Evolutionary conservation across 1,284 basidiomycete species (phyloP), one percentile per base, ranked within the genome.

Genomic region (Apiotrichum domesticum): DNA sequence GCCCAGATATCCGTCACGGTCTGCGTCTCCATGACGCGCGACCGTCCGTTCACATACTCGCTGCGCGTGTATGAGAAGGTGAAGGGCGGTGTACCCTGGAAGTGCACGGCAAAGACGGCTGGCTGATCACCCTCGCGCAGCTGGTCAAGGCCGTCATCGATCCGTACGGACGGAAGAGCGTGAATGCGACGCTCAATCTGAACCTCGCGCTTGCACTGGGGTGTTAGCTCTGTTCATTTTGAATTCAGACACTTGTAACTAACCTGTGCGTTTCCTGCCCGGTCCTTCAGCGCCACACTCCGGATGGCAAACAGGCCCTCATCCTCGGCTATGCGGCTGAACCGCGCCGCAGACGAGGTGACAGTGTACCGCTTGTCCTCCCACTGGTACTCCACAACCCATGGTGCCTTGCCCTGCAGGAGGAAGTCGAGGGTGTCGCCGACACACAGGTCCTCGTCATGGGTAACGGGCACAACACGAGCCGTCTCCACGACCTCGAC

Each of bases 401-500:
- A 98, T 2, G 95, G 94, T n/a, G 94, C 86, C 47, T 85, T 89
- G 52, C 95, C 95, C 76, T 97, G 92, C 15, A 98, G 80, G 68
- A 94, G 85, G 80, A 95, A 98, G 63, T 92, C 90, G 9, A 90
- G 82, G 49, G 84, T 81, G 66, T 98, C 94, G 33, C 94, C 95
- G 8, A 92, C 87, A 74, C 95, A 98, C 65, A 88, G 87, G 73
- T 98, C 87, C 62, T 81, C 80, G 51, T 85, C 82, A 46, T 86
- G 79, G 63, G 88, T 87, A 62, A 91, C 84, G 0, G 93, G 85
- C 39, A 92, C 83, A 58, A 98, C 94, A 8, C 90, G 85, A 7
- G 95, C 95, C 2, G 90, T 92, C 76, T 98, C 95, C 6, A 92
- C 90, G 9, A 98, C 92, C 63, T 96, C 90, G 32, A 91, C 81